A percentile compares a stretch with the other conserved stretches of the same genome.
These are phyloP conservation scores for Cyclotella choctawhatcheeana DNA, from an alignment of 108 stramenopile genomes.

Conservation along the genomic window DNA sequence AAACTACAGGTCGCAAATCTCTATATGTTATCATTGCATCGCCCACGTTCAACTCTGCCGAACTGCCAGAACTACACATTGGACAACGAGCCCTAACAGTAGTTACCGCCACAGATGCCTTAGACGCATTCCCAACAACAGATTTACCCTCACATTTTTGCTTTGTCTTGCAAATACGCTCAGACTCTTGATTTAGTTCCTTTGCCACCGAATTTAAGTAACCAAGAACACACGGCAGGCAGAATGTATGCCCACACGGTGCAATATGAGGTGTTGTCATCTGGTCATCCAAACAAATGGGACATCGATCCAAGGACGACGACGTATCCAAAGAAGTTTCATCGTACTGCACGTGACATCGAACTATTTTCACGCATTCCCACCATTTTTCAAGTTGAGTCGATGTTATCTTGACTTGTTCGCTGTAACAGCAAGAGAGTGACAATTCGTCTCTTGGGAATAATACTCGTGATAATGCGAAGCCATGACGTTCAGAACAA, in stretches of 20 bases:
- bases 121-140: constrained; percentile 18
- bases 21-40: constrained; percentile 47
- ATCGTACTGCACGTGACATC: constrained; percentile 33
- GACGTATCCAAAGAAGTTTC: no score
- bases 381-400: constrained; percentile 42
- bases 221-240: constrained; percentile 71
- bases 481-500: constrained; percentile 45
- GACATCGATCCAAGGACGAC: constrained; percentile 60
- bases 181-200: constrained; percentile 34
- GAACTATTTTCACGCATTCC: constrained; percentile 46
- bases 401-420: neutral
- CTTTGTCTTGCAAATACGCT: constrained; percentile 28
- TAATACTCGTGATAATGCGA: constrained; percentile 40
- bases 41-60: no score
- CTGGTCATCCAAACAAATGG: constrained; percentile 75
- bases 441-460: constrained; percentile 15
- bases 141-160: constrained; percentile 9
- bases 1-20: constrained; percentile 68
- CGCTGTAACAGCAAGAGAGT: neutral
- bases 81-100: constrained; percentile 40
- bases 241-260: constrained; percentile 83
- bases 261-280: constrained; percentile 66
- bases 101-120: constrained; percentile 24
- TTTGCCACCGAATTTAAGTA: constrained; percentile 58
- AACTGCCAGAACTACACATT: constrained; percentile 41